Evolutionary conservation across 2,329 filamentous ascomycete genomes (phyloP).

Genomic region (Colletotrichum sp.): DNA sequence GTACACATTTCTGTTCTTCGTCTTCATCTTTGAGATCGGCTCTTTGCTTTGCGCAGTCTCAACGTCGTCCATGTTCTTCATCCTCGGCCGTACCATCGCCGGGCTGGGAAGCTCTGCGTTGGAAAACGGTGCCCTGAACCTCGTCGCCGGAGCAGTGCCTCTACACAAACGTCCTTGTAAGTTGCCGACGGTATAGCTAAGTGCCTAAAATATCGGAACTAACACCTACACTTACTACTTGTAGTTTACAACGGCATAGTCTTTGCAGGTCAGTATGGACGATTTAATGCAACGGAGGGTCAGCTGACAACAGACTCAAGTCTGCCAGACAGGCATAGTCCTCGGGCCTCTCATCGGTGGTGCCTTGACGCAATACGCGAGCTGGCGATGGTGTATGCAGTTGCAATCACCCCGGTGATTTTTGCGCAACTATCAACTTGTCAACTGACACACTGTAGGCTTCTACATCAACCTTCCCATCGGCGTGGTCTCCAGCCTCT

Average conservation of each 20-base stretch:
- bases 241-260: background rate
- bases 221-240: background rate
- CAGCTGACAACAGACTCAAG: background rate
- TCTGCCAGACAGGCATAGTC: background rate
- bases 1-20: background rate
- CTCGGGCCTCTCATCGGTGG: background rate
- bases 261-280: background rate
- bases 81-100: background rate
- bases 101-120: background rate
- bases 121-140: background rate
- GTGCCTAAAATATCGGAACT: background rate
- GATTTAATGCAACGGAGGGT: rapidly evolving
- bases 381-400: background rate
- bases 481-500: background rate
- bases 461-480: background rate
- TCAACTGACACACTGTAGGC: background rate
- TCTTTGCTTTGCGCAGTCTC: background rate
- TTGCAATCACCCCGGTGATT: background rate
- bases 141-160: background rate
- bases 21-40: background rate
- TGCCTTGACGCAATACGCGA: background rate
- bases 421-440: background rate
- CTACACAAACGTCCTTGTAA: background rate
- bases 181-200: rapidly evolving
- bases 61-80: background rate